Evolutionary conservation across 2,329 filamentous ascomycete species (phyloP), one percentile per base, ranked within the genome.

Genomic region (Phaeomoniella chlamydospora): DNA sequence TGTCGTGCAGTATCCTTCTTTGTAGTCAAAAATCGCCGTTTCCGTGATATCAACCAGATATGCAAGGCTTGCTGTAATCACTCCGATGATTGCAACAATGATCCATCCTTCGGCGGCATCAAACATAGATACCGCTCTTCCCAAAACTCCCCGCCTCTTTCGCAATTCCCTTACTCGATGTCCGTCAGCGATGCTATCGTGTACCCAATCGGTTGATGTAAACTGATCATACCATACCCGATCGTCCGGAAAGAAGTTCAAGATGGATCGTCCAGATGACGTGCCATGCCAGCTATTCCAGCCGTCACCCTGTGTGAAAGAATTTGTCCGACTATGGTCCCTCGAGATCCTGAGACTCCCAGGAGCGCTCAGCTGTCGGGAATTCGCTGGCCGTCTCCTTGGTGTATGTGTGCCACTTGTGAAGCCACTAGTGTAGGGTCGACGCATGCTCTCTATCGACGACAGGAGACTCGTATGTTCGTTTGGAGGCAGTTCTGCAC

Each of bases 151-250:
- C 54, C 80, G 92, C 34, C 86, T 71, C 48, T 72, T 77, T 34
- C 85, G 75, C 29, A 98, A 68, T 36, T 77, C 77, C 55, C 92
- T 90, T 34, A 92, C 76, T 16, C 90, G 81, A 49, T 86, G 84
- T 6, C 87, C 85, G 58, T 96, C 90, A 49, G 86, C 84, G 46
- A 98, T 94, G 55, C 81, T 87, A 57, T 98, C 90, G 54, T 94
- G 88, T 1, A 98, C 87, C 90, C 90, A 98, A 56, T 98, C 88
- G 37, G 85, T 94, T 4, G 84, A 93, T 4, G 86, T 94, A 51
- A 94, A 94, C 58, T 98, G 90, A 63, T 98, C 90, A 59, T 96
- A 96, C 90, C 90, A 96, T 6, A 92, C 81, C 41, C 90, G 77
- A 46, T 96, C 86, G 51, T 94, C 83, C 35, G 78, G 65, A 47